Evolutionary conservation across 176 grass and related monocot species (phyloP).

Genomic region (Avena sativa): DNA sequence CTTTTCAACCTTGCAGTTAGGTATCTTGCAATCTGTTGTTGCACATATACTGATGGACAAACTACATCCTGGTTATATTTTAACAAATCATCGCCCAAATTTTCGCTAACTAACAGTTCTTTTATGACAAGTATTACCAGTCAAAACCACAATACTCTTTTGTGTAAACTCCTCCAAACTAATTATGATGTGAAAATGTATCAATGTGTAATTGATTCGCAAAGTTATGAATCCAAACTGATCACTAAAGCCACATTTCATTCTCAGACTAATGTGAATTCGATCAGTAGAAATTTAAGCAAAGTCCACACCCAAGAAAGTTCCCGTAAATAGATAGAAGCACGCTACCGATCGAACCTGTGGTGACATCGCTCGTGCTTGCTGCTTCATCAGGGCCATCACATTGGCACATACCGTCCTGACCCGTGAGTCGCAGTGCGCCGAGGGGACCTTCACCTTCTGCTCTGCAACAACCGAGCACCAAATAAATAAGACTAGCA

Average conservation of each 20-base stretch:
- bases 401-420: constrained; percentile 71
- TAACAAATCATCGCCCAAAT: neutral
- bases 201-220: neutral
- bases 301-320: neutral
- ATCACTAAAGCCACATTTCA: neutral
- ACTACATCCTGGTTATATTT: neutral
- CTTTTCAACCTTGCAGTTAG: neutral
- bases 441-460: constrained; percentile 85
- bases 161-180: neutral
- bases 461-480: constrained; percentile 62
- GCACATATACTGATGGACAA: neutral
- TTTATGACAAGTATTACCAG: neutral
- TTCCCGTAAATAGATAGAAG: neutral
- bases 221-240: neutral
- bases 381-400: constrained; percentile 73
- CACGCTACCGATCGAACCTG: constrained; percentile 49
- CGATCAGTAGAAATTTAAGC: neutral
- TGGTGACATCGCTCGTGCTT: constrained; percentile 64
- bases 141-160: neutral
- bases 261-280: neutral
- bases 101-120: neutral
- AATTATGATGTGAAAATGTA: neutral
- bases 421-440: constrained; percentile 79
- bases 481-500: constrained; percentile 45
- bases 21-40: neutral